These are phyloP conservation scores for Claviceps sp. DNA, from an alignment of 2,329 filamentous ascomycete genomes.

Conservation along the genomic window DNA sequence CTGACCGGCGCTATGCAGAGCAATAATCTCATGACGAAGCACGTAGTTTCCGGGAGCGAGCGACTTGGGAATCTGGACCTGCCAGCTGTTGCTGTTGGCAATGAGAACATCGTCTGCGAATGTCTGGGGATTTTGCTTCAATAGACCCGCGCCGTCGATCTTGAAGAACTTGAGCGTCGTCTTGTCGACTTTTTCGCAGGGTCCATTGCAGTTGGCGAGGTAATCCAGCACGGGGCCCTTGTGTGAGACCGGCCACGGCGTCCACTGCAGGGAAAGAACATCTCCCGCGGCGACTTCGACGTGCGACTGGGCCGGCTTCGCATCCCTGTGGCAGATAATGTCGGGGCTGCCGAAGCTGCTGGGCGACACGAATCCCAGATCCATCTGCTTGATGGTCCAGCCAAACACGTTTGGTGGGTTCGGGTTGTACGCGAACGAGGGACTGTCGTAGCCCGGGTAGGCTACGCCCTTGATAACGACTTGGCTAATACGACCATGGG, in stretches of 20 bases:
- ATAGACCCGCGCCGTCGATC: constrained; percentile 27
- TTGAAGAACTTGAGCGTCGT: constrained; percentile 31
- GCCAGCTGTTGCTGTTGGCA: constrained; percentile 36
- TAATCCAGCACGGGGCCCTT: constrained; percentile 33
- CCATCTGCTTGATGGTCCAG: constrained; percentile 28
- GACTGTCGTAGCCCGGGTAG: constrained; percentile 27
- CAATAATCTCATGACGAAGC: constrained; percentile 41
- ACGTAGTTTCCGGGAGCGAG: constrained; percentile 40
- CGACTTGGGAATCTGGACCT: constrained; percentile 32
- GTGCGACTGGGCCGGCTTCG: constrained; percentile 24
- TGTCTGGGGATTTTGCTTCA: constrained; percentile 21
- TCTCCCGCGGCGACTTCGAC: constrained; percentile 31
- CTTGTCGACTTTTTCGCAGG: constrained; percentile 28
- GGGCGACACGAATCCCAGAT: constrained; percentile 36
- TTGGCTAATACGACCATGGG: constrained; percentile 27
- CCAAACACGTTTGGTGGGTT: constrained; percentile 23
- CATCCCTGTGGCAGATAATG: constrained; percentile 35
- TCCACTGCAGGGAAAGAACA: constrained; percentile 33
- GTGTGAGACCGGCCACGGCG: constrained; percentile 34
- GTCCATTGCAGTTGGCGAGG: constrained; percentile 29
- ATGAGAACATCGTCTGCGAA: constrained; percentile 33
- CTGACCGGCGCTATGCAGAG: constrained; percentile 32
- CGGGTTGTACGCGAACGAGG: constrained; percentile 20
- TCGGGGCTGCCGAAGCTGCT: constrained; percentile 25
- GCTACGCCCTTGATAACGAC: constrained; percentile 30